phyloP scores from a whole-genome alignment of 1,284 basidiomycete species.

The Ganoderma lingzhi region DNA sequence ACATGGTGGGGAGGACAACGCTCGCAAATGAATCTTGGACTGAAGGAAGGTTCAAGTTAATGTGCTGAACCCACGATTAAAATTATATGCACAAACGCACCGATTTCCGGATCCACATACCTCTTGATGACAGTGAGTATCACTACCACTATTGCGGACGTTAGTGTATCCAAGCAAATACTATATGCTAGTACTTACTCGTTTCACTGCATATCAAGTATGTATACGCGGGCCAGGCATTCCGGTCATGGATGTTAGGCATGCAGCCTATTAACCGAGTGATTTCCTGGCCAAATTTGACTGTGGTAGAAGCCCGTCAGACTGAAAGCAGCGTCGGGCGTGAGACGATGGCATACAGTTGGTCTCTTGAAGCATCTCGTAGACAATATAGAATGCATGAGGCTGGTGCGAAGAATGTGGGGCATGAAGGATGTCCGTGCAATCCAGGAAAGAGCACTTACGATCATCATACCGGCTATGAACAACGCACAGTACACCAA shows the following conservation, averaged over 20 bases:
- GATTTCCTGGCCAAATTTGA: neutral
- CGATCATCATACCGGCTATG: neutral
- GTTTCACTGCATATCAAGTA: constrained; percentile 7
- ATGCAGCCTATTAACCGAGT: neutral
- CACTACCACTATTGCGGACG: neutral
- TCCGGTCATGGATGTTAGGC: constrained; percentile 2
- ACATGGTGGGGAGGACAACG: neutral
- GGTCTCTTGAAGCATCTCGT: neutral
- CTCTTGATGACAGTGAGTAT: constrained; percentile 6
- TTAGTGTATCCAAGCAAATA: neutral
- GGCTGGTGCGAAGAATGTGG: neutral
- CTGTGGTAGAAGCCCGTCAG: neutral
- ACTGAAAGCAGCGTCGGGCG: neutral
- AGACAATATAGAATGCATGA: neutral
- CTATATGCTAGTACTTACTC: neutral
- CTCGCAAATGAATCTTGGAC: neutral
- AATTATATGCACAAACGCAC: neutral
- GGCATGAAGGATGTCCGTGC: neutral
- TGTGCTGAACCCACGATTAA: neutral
- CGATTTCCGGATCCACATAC: neutral
- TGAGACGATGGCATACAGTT: neutral
- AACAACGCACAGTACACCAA: neutral
- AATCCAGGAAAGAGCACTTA: neutral
- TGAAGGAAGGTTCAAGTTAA: neutral
- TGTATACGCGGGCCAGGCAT: constrained; percentile 4